These are phyloP conservation scores for Aspergillus sclerotiicarbonarius DNA, from an alignment of 495 filamentous ascomycete species.

Conservation along the genomic window DNA sequence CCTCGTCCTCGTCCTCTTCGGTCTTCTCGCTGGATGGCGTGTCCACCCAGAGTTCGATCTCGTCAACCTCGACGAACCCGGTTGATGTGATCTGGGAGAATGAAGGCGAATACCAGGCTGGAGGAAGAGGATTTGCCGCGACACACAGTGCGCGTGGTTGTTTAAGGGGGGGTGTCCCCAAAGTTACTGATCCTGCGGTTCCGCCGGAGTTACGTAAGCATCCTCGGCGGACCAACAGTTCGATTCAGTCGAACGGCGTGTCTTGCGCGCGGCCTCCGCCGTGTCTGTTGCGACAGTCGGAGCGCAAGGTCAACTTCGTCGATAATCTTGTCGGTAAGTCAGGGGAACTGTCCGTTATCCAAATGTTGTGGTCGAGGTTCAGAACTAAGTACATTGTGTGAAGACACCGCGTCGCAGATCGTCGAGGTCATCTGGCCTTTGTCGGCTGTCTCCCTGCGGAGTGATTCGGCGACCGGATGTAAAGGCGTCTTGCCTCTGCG, in stretches of 20 bases:
- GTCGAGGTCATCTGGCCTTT: constrained; percentile 97
- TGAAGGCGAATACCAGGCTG: constrained; percentile 35
- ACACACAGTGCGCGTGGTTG: constrained; percentile 27
- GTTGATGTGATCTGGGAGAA: constrained; percentile 51
- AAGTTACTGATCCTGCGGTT: constrained; percentile 46
- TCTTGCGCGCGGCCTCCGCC: constrained; percentile 70
- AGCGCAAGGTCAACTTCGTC: constrained; percentile 94
- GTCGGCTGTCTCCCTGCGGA: constrained; percentile 47
- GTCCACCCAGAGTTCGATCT: constrained; percentile 56
- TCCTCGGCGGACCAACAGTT: constrained; percentile 68
- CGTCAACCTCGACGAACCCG: constrained; percentile 45
- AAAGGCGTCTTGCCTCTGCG: constrained; percentile 83
- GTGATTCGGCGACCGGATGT: constrained; percentile 44
- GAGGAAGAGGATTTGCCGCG: constrained; percentile 25
- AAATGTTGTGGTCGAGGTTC: not conserved
- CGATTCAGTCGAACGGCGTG: constrained; percentile 35
- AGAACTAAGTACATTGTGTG: constrained; percentile 20
- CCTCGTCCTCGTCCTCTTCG: constrained; percentile 73
- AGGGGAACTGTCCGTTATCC: not conserved
- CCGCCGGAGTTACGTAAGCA: constrained; percentile 73
- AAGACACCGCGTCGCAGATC: constrained; percentile 97
- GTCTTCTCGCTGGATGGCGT: constrained; percentile 72
- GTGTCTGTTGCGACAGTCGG: constrained; percentile 80
- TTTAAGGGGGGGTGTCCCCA: constrained; percentile 28
- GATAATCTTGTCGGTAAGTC: constrained; percentile 97